Conservation (phyloP, 1,284 basidiomycete species). For the Athelia psychrophila region DNA sequence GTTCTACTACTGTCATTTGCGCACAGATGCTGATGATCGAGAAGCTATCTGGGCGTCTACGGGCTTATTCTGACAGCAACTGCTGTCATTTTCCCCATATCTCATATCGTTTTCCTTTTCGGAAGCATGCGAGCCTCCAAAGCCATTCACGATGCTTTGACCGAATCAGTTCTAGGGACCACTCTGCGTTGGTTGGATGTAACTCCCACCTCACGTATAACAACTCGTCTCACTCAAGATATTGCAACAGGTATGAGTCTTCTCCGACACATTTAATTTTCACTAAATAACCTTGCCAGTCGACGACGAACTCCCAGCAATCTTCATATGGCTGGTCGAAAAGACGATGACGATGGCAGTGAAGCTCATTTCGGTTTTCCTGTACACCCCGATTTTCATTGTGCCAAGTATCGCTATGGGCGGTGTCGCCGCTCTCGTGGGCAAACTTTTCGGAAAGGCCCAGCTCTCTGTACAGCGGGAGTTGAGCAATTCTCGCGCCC, state of each 20-base stretch:
- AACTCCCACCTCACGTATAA: constrained; percentile 47
- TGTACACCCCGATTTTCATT: constrained; percentile 40
- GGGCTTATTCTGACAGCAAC: constrained; percentile 31
- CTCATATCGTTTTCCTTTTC: constrained; percentile 22
- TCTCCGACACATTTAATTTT: constrained; percentile 23
- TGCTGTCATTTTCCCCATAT: constrained; percentile 28
- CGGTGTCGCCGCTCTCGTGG: constrained; percentile 17
- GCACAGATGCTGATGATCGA: not conserved
- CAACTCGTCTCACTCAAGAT: constrained; percentile 48
- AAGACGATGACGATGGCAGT: constrained; percentile 31
- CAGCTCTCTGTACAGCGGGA: constrained; percentile 78
- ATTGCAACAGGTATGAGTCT: constrained; percentile 32
- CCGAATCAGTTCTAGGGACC: constrained; percentile 55
- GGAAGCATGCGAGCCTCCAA: constrained; percentile 52
- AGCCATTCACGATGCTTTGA: constrained; percentile 52
- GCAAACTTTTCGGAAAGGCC: constrained; percentile 61
- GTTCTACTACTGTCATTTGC: constrained; percentile 6
- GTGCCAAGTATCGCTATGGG: not conserved
- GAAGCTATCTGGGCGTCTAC: constrained; percentile 23
- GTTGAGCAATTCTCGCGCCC: constrained; percentile 66
- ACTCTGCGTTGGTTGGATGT: constrained; percentile 53
- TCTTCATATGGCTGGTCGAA: constrained; percentile 7
- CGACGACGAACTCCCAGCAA: constrained; percentile 8
- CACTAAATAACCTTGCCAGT: not conserved
- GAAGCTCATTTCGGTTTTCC: constrained; percentile 37